Percentiles rank a stretch among this genome's conserved stretches.
phyloP scores from a whole-genome alignment of 495 filamentous ascomycete genomes.

The Aspergillus avenaceus region DNA sequence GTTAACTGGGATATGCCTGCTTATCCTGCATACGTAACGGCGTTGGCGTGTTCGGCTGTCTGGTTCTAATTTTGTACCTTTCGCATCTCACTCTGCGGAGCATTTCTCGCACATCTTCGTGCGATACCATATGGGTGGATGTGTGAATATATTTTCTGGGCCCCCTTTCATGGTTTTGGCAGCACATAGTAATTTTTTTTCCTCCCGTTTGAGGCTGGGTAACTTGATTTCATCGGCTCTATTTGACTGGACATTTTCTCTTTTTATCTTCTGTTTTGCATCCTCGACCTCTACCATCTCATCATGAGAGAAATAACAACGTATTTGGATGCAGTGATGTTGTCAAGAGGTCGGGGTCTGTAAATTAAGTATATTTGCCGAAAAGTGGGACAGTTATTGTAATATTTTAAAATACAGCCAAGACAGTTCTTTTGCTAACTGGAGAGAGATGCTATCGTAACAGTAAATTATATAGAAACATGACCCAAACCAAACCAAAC shows the following conservation, averaged over 20 bases:
- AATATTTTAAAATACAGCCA: background rate
- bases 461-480: too few relatives aligned
- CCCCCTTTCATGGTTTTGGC: background rate
- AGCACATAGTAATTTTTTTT: background rate
- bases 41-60: constrained; percentile 18
- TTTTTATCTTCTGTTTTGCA: too few relatives aligned
- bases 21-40: constrained; percentile 22
- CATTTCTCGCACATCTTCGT: background rate
- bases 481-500: background rate
- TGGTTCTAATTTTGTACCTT: constrained; percentile 1
- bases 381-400: background rate
- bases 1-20: too few relatives aligned
- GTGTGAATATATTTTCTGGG: constrained; percentile 3
- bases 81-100: background rate
- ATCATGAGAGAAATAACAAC: background rate
- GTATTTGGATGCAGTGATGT: too few relatives aligned
- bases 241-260: background rate
- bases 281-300: background rate
- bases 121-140: background rate
- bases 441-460: too few relatives aligned
- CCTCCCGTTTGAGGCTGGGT: background rate
- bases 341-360: too few relatives aligned
- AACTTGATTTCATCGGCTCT: background rate
- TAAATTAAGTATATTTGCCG: background rate
- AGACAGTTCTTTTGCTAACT: too few relatives aligned